These are phyloP conservation scores for Melaleuca quinquenervia DNA, from an alignment of 345 rosid species.

Conservation along the genomic window DNA sequence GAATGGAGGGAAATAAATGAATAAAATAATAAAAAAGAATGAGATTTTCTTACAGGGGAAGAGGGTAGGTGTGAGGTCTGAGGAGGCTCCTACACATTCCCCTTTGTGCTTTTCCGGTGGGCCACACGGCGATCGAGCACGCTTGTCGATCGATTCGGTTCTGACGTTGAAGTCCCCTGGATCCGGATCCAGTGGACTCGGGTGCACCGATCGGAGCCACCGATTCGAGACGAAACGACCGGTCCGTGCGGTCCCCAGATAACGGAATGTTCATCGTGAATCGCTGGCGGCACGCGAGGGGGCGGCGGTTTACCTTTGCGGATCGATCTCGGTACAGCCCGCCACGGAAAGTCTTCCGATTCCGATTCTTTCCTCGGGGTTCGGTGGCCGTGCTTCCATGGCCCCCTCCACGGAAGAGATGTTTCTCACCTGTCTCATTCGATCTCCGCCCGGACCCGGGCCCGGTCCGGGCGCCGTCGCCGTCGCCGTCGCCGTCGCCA, in stretches of 20 bases:
- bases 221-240: not conserved
- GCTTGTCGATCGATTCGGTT: not conserved
- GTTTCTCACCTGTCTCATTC: not conserved
- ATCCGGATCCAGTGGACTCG: not conserved
- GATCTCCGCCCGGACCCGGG: not conserved
- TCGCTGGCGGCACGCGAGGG: not conserved
- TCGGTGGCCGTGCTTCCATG: not conserved
- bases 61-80: not conserved
- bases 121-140: not conserved
- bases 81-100: not conserved
- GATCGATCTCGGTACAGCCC: not conserved
- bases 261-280: not conserved
- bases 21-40: not conserved
- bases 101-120: not conserved
- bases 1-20: not conserved
- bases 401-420: not conserved
- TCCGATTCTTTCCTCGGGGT: not conserved
- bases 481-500: not conserved
- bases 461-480: not conserved
- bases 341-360: not conserved
- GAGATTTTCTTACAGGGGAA: not conserved
- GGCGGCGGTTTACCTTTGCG: not conserved
- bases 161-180: not conserved
- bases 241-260: not conserved
- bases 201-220: not conserved